Base-by-base conservation (phyloP, 371 early-diverging fungal species). In the Lichtheimia corymbifera region DNA sequence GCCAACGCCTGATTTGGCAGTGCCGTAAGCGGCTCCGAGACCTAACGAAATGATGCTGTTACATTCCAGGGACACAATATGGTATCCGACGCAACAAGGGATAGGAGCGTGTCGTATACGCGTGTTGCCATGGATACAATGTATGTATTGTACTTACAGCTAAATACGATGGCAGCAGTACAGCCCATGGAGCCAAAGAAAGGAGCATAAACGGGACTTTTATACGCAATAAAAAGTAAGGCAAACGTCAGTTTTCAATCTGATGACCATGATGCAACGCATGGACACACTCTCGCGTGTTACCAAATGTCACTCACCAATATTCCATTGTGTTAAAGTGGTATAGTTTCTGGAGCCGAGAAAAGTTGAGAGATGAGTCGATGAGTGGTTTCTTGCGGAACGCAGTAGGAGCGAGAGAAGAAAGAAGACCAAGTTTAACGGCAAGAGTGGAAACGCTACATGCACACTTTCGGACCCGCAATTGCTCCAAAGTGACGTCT, bases 161-260 rank as follows among this genome's bases (percentile, higher is more conserved):
- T 91, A 73, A 98, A 97, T 50, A 96, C 92, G 57, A 96, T 95
- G 65, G 97, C 96, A 45, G 93, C 91, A 41, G 97, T 90, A 84
- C 94, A 92, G 42, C 98, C 98, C 82, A 98, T 91, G 62, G 96
- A 89, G 68, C 94, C 95, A 74, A 98, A 97, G 90, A 98, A 93
- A 63, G 98, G 98, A 67, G 95, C 84, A 77, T 96, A 96, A 61
- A 93, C 94, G 55, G 96, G 96, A 83, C 96, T n/a, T 93, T 77
- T 74, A 82, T 50, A 27, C 15, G 24, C n/a, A n/a, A n/a, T n/a
- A n/a, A 42, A 51, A 27, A 30, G 41, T 17, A 25, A 47, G 24
- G 9, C 42, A 12, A 15, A 41, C 17, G 42, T 35, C 45, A 45
- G 28, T 47, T 20, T 18, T 20, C 35, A 67, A 50, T 54, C 27